Conservation (phyloP, 345 rosid species). For the Carallia brachiata region DNA sequence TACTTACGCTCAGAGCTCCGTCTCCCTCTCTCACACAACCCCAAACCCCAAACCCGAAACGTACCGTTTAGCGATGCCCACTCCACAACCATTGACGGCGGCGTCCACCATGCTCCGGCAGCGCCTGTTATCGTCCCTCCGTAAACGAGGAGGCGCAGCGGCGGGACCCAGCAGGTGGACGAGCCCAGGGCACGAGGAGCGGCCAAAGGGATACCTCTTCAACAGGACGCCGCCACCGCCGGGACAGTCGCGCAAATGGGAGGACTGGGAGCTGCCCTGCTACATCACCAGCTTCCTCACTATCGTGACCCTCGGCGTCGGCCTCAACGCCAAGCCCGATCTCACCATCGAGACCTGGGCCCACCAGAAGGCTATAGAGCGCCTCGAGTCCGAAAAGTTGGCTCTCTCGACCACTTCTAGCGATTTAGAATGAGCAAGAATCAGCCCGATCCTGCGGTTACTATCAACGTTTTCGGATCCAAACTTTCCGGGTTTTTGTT, state of each 20-base stretch:
- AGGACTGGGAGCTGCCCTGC: constrained; percentile 99
- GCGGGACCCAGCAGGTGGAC: constrained; percentile 80
- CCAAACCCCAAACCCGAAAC: neutral
- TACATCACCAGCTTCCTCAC: constrained; percentile 95
- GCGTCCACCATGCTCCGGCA: constrained; percentile 58
- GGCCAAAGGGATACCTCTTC: constrained; percentile 84
- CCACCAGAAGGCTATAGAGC: constrained; percentile 89
- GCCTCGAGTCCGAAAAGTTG: constrained; percentile 69
- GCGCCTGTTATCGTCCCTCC: constrained; percentile 55
- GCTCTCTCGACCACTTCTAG: constrained; percentile 8
- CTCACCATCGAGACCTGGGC: constrained; percentile 99
- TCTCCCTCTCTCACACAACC: neutral
- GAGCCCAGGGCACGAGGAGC: constrained; percentile 86
- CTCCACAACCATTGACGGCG: constrained; percentile 25
- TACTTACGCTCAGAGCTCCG: neutral
- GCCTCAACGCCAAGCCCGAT: constrained; percentile 98
- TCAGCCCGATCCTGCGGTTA: neutral
- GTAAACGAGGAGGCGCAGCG: constrained; percentile 28
- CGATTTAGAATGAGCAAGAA: constrained; percentile 18
- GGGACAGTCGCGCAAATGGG: constrained; percentile 91
- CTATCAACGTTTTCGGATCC: neutral
- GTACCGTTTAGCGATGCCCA: constrained; percentile 1
- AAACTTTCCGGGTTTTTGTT: neutral
- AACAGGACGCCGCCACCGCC: constrained; percentile 72
- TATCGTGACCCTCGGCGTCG: constrained; percentile 92